A percentile compares a stretch with the other conserved stretches of the same genome.
phyloP scores from a whole-genome alignment of 2,329 filamentous ascomycete genomes.

The Sporothrix inflata region DNA sequence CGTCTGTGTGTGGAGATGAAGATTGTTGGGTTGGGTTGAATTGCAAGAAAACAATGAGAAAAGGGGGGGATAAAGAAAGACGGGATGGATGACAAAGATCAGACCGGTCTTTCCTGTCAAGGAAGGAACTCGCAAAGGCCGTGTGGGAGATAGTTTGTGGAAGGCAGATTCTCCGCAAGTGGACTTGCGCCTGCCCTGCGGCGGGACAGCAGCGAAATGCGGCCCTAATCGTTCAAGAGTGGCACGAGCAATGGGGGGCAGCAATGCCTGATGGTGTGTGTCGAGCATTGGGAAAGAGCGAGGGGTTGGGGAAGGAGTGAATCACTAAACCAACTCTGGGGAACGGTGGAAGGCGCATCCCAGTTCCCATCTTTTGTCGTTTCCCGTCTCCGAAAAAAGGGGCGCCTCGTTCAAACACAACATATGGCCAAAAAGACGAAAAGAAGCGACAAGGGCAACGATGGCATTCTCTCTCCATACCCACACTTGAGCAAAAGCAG shows the following conservation, averaged over 20 bases:
- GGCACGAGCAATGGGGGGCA: not conserved
- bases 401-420: not conserved
- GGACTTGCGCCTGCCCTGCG: not conserved
- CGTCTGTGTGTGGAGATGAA: not conserved
- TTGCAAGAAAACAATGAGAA: not conserved
- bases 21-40: not conserved
- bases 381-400: not conserved
- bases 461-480: not conserved
- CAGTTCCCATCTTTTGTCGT: not conserved
- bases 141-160: not conserved
- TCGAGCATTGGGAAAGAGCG: not conserved
- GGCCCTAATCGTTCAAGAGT: not conserved
- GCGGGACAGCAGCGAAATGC: not conserved
- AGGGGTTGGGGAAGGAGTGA: slow-evolving; percentile 8
- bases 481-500: not conserved
- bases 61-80: not conserved
- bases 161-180: not conserved
- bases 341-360: not conserved
- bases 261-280: not conserved
- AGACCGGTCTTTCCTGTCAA: not conserved
- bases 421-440: not conserved
- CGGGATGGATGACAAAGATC: not conserved
- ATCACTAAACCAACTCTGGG: not conserved
- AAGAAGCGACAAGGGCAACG: not conserved
- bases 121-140: not conserved